Percentiles rank a stretch among this genome's conserved stretches.
Conservation (phyloP, 441 rosid genomes). For the Heliophila coronopifolia region DNA sequence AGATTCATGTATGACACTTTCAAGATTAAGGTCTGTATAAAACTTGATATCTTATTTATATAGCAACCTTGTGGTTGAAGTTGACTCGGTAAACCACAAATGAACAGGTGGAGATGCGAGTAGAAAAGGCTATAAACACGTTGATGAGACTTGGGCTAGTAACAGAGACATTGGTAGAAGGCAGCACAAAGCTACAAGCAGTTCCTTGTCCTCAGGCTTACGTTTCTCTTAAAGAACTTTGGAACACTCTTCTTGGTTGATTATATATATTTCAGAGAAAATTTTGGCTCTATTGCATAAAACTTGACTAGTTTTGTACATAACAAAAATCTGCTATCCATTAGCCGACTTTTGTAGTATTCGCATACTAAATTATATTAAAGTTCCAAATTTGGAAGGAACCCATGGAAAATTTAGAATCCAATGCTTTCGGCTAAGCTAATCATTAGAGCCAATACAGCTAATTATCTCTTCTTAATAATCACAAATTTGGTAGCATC, state of each 20-base stretch:
- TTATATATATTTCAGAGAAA: neutral
- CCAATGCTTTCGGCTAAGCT: slow-evolving; percentile 35
- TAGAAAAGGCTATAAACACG: slow-evolving; percentile 60
- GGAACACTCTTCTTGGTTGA: slow-evolving; percentile 56
- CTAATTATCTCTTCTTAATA: slow-evolving; percentile 11
- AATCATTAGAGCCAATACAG: slow-evolving; percentile 24
- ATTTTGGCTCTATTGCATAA: slow-evolving; percentile 13
- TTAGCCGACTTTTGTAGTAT: no score
- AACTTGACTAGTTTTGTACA: slow-evolving; percentile 15
- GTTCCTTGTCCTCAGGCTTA: slow-evolving; percentile 54
- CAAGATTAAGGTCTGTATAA: slow-evolving; percentile 50
- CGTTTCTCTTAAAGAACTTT: slow-evolving; percentile 52
- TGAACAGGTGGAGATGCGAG: slow-evolving; percentile 81
- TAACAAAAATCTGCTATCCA: slow-evolving; percentile 19
- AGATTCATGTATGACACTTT: slow-evolving; percentile 61
- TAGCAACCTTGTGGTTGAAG: slow-evolving; percentile 14
- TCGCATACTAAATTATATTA: neutral
- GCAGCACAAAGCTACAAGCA: slow-evolving; percentile 42
- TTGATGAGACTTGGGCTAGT: slow-evolving; percentile 68
- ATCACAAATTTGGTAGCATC: neutral
- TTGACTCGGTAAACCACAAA: slow-evolving; percentile 7
- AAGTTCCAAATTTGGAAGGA: slow-evolving; percentile 12
- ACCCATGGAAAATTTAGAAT: slow-evolving; percentile 19
- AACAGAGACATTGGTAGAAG: slow-evolving; percentile 42
- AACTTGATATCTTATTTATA: neutral